Percentiles rank a stretch among this genome's conserved stretches.
phyloP scores from a whole-genome alignment of 2,329 filamentous ascomycete species.

The Talaromyces atroroseus region DNA sequence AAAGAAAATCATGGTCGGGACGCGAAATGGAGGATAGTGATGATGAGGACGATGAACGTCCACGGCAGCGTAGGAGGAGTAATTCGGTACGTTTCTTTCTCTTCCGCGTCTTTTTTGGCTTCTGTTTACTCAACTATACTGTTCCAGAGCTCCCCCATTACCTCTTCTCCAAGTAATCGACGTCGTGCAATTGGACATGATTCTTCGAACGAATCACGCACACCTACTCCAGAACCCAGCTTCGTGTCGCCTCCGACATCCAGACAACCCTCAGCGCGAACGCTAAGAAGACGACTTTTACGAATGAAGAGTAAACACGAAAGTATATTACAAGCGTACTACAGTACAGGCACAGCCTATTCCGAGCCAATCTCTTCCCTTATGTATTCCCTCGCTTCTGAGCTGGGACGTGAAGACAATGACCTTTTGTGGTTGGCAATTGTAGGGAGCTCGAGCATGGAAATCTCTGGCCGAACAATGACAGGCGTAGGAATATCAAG shows the following conservation, averaged over 20 bases:
- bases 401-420: constrained; percentile 93
- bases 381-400: constrained; percentile 89
- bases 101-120: neutral
- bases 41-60: constrained; percentile 69
- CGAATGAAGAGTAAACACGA: constrained; percentile 74
- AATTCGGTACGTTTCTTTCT: constrained; percentile 61
- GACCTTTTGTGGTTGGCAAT: constrained; percentile 93
- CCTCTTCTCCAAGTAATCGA: constrained; percentile 34
- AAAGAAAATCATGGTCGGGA: constrained; percentile 75
- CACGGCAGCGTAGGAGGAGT: constrained; percentile 74
- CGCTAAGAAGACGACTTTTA: constrained; percentile 66
- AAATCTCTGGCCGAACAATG: constrained; percentile 81
- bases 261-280: constrained; percentile 63
- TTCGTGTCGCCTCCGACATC: constrained; percentile 37
- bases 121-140: constrained; percentile 15
- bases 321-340: constrained; percentile 70
- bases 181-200: constrained; percentile 35
- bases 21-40: constrained; percentile 60
- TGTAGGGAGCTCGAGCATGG: constrained; percentile 89
- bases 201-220: constrained; percentile 43
- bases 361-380: constrained; percentile 93
- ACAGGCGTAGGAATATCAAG: constrained; percentile 65
- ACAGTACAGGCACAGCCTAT: constrained; percentile 80
- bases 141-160: constrained; percentile 35
- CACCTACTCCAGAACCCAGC: constrained; percentile 39